phyloP scores from a whole-genome alignment of 805 yeast genomes.

The Ogataea paraovalis region DNA sequence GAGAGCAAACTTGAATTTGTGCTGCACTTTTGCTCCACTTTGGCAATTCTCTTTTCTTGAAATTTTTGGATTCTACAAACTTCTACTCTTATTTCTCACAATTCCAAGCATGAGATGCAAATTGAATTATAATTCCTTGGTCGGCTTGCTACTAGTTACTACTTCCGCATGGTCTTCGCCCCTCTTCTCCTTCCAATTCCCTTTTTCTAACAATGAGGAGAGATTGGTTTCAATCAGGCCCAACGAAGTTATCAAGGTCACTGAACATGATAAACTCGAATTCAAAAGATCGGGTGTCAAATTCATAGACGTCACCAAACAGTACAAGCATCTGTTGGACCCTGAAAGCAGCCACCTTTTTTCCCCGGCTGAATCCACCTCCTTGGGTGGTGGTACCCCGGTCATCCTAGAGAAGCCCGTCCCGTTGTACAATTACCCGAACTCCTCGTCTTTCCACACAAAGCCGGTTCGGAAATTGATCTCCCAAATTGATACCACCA shows the following conservation, averaged over 20 bases:
- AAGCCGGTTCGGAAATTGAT: conserved; percentile 33
- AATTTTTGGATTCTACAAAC: too few species aligned
- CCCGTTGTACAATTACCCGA: conserved; percentile 50
- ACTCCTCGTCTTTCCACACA: conserved; percentile 30
- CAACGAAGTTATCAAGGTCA: conserved; percentile 14
- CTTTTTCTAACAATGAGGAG: not conserved
- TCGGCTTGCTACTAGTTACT: too few species aligned
- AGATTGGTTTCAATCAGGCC: conserved; percentile 8
- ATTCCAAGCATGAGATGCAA: too few species aligned
- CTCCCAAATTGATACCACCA: conserved; percentile 6
- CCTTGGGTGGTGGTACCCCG: not conserved
- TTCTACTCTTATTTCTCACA: too few species aligned
- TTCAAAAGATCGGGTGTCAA: conserved; percentile 32
- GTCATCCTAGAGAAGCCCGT: conserved; percentile 7
- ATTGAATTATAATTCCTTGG: too few species aligned
- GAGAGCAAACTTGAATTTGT: too few species aligned
- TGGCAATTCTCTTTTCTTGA: too few species aligned
- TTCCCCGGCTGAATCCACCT: not conserved
- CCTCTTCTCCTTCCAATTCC: not conserved
- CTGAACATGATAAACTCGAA: conserved; percentile 35
- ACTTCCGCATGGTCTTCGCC: too few species aligned
- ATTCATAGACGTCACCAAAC: conserved; percentile 40
- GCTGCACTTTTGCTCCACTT: too few species aligned
- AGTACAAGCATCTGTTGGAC: conserved; percentile 5
- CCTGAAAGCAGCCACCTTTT: not conserved